These are phyloP conservation scores for Malus hybrid DNA, from an alignment of 331 rosid species.

Conservation along the genomic window DNA sequence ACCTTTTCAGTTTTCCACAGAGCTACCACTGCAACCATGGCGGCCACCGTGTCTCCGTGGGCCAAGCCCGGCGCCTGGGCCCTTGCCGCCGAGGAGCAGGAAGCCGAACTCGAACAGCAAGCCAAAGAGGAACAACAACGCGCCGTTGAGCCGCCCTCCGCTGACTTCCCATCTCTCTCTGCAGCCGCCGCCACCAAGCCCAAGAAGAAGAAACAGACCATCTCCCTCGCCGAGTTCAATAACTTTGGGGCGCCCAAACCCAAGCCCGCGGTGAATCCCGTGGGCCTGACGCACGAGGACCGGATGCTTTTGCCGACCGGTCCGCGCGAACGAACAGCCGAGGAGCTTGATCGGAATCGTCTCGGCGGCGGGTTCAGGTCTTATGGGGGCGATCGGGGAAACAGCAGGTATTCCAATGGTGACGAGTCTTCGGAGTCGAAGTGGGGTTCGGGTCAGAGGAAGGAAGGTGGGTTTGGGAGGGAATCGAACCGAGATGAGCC, in stretches of 20 bases:
- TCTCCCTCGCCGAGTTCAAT: slow-evolving; percentile 57
- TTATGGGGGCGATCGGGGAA: slow-evolving; percentile 40
- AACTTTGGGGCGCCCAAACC: slow-evolving; percentile 38
- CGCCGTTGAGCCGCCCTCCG: slow-evolving; percentile 19
- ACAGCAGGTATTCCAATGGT: slow-evolving; percentile 26
- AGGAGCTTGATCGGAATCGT: slow-evolving; percentile 59
- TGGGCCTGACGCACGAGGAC: slow-evolving; percentile 31
- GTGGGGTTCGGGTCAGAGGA: slow-evolving; percentile 59
- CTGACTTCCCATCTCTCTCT: slow-evolving; percentile 79
- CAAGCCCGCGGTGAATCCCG: slow-evolving; percentile 25
- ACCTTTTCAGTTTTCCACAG: background rate
- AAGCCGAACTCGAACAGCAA: slow-evolving; percentile 59
- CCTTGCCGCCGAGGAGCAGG: slow-evolving; percentile 66
- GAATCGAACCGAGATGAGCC: slow-evolving; percentile 53
- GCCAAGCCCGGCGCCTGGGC: slow-evolving; percentile 98
- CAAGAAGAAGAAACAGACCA: slow-evolving; percentile 77
- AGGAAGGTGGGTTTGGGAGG: slow-evolving; percentile 39
- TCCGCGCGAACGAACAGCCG: slow-evolving; percentile 82
- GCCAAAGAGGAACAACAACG: background rate
- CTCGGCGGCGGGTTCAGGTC: slow-evolving; percentile 61
- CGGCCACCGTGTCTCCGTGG: slow-evolving; percentile 90
- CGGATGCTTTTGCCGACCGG: slow-evolving; percentile 62
- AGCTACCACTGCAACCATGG: slow-evolving; percentile 34
- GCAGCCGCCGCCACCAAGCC: slow-evolving; percentile 66
- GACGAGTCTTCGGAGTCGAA: slow-evolving; percentile 57